Conservation (phyloP, 441 rosid genomes). For the Cnidoscolus chayamansa region DNA sequence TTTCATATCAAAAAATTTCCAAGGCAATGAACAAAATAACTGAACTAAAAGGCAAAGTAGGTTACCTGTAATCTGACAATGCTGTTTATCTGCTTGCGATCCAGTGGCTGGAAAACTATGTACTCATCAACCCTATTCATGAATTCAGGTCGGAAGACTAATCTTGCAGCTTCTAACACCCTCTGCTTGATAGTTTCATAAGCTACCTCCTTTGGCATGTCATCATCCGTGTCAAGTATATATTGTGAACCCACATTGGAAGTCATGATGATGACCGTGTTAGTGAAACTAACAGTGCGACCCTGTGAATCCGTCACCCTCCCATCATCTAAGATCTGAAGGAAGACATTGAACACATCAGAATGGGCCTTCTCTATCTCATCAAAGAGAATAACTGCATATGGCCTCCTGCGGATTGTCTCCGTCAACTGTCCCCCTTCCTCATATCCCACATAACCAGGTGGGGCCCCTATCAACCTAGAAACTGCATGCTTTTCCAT, state of each 20-base stretch:
- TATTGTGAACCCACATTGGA: constrained; percentile 96
- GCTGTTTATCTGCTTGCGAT: constrained; percentile 68
- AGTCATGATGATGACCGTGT: constrained; percentile 93
- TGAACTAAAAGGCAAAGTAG: not conserved
- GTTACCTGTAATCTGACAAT: constrained; percentile 91
- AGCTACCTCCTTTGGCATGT: constrained; percentile 48
- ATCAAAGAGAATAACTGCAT: constrained; percentile 90
- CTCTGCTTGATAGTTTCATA: constrained; percentile 79
- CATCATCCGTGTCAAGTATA: constrained; percentile 66
- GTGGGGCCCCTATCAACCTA: constrained; percentile 94
- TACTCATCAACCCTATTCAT: constrained; percentile 97
- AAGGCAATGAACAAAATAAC: not conserved
- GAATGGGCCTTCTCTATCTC: constrained; percentile 98
- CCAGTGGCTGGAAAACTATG: constrained; percentile 95
- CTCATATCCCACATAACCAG: constrained; percentile 95
- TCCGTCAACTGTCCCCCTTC: constrained; percentile 98
- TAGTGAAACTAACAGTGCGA: constrained; percentile 86
- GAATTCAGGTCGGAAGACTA: constrained; percentile 91
- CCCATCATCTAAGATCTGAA: constrained; percentile 95
- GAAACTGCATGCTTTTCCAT: constrained; percentile 99
- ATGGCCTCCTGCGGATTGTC: constrained; percentile 87
- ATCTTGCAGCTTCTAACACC: constrained; percentile 94
- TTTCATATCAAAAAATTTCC: not conserved
- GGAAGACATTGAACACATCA: constrained; percentile 91
- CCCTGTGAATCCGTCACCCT: constrained; percentile 97